A percentile compares a stretch with the other conserved stretches of the same genome.
Conservation (phyloP, 2,329 filamentous ascomycete species). For the Venturia nashicola region DNA sequence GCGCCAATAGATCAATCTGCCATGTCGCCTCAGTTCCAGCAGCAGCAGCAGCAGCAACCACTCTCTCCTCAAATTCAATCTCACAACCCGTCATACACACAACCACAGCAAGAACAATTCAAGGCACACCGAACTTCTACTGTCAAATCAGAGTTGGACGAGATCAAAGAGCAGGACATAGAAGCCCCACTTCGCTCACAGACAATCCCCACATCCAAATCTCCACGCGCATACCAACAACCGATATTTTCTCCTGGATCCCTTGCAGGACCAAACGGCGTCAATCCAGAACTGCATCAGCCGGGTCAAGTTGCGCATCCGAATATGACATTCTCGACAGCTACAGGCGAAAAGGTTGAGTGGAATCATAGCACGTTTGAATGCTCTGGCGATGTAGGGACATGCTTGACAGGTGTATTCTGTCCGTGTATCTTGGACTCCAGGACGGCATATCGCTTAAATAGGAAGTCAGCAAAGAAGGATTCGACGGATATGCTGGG, state of each 20-base stretch:
- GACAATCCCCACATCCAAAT: background rate
- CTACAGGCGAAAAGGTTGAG: conserved; percentile 11
- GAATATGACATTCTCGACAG: conserved; percentile 22
- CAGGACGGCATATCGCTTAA: conserved; percentile 30
- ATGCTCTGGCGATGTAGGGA: conserved; percentile 23
- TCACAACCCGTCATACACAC: background rate
- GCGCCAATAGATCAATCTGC: background rate
- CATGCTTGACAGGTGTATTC: conserved; percentile 27
- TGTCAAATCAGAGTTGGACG: background rate
- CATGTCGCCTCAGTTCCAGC: background rate
- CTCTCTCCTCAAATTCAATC: background rate
- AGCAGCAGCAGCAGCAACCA: background rate
- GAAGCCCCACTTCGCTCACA: background rate
- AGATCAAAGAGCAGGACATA: background rate
- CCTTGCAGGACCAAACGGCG: conserved; percentile 25
- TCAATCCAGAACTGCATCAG: conserved; percentile 22
- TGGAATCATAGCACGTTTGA: conserved; percentile 24
- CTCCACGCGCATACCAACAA: background rate
- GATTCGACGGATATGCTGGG: conserved; percentile 29
- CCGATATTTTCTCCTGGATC: conserved; percentile 26
- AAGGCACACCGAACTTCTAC: background rate
- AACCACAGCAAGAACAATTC: background rate
- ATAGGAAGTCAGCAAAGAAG: conserved; percentile 23
- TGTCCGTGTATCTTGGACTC: conserved; percentile 32
- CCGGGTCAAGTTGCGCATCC: conserved; percentile 29